Evolutionary conservation across 768 basidiomycete genomes (phyloP).

Genomic region (Tulasnella sp.): DNA sequence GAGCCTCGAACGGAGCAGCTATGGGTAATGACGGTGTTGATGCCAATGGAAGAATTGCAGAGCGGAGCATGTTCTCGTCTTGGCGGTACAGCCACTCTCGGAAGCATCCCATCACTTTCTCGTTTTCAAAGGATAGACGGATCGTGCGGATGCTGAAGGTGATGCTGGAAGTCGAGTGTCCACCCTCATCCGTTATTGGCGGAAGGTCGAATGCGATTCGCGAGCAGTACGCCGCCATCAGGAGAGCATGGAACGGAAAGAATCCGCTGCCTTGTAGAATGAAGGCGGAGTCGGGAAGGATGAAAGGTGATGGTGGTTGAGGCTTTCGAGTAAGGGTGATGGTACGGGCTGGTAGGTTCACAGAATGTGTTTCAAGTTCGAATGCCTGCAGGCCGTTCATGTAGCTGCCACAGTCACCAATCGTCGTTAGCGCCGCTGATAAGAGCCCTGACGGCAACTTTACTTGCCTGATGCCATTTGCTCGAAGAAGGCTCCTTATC

Average conservation of each 20-base stretch:
- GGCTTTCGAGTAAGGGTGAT: background rate
- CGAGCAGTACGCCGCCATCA: constrained; percentile 1
- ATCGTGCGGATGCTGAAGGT: background rate
- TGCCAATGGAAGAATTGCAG: background rate
- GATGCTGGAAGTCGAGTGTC: background rate
- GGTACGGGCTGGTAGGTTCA: background rate
- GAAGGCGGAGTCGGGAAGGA: background rate
- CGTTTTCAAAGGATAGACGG: background rate
- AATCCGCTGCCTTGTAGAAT: background rate
- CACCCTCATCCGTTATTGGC: background rate
- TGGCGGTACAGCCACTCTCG: constrained; percentile 2
- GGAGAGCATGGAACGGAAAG: constrained; percentile 3
- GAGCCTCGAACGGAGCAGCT: background rate
- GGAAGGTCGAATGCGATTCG: background rate
- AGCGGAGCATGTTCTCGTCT: background rate
- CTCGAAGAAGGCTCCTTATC: background rate
- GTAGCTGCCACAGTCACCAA: background rate
- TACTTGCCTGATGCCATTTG: background rate
- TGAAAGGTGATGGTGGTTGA: background rate
- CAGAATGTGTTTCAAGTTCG: background rate
- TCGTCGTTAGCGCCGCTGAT: background rate
- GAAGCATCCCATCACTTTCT: background rate
- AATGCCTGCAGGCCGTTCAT: background rate
- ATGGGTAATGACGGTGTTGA: background rate
- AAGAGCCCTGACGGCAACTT: background rate